Percentiles rank a stretch among this genome's conserved stretches.
Conservation (phyloP, 1,284 basidiomycete genomes). For the Volvariella volvacea region DNA sequence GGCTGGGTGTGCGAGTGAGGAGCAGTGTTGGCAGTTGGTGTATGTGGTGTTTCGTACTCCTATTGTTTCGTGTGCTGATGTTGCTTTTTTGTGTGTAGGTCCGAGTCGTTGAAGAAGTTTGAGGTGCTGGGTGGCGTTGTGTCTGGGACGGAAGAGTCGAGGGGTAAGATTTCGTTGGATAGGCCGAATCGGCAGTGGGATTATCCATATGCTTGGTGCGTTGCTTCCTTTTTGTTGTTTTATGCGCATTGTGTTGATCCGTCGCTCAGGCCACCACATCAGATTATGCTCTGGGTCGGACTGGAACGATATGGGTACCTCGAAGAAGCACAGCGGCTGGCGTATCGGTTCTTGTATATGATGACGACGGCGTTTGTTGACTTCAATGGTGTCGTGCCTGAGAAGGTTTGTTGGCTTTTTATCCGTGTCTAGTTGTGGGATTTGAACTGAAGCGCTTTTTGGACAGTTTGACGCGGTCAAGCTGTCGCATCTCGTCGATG, state of each 20-base stretch:
- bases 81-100: slow-evolving; percentile 37
- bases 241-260: not conserved
- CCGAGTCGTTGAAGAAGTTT: slow-evolving; percentile 87
- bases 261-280: slow-evolving; percentile 86
- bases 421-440: not conserved
- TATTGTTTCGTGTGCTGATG: too few species aligned
- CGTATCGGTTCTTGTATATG: slow-evolving; percentile 98
- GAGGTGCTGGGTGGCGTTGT: slow-evolving; percentile 96
- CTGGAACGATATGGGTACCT: slow-evolving; percentile 94
- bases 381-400: slow-evolving; percentile 95
- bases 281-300: slow-evolving; percentile 97
- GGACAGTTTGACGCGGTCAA: slow-evolving; percentile 89
- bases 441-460: slow-evolving; percentile 7
- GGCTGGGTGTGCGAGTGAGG: slow-evolving; percentile 94
- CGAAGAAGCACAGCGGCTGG: slow-evolving; percentile 88
- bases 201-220: slow-evolving; percentile 53
- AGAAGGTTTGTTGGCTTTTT: slow-evolving; percentile 59
- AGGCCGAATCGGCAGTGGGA: slow-evolving; percentile 99
- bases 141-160: slow-evolving; percentile 93
- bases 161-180: slow-evolving; percentile 92
- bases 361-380: slow-evolving; percentile 91
- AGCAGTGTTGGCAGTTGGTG: slow-evolving; percentile 91
- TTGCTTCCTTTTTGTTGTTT: slow-evolving; percentile 13
- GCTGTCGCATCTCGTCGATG: slow-evolving; percentile 91
- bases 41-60: slow-evolving; percentile 48